Evolutionary conservation across 176 grass and related monocot genomes (phyloP), one percentile per base, ranked within the genome.

Genomic region (Juncus effusus): DNA sequence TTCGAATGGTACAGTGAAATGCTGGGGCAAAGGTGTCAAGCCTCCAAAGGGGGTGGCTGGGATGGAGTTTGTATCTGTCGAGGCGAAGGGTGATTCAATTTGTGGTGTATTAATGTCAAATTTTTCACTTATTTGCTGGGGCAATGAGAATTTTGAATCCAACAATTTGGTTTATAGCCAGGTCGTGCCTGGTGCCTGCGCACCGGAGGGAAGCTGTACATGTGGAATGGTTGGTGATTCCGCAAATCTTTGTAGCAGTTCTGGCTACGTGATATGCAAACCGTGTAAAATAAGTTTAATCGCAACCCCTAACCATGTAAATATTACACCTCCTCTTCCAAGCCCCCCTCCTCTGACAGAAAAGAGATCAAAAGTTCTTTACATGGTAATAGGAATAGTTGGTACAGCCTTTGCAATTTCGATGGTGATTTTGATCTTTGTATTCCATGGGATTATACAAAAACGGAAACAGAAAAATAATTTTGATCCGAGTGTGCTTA

Each of bases 71-170:
- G 35, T 84, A 0, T 42, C 85, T 36, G 65, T 97, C 55, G 80
- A 97, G 56, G 93, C 78, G 10, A 81, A 79, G 50, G 89, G 89
- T 72, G 77, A 82, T 59, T 51, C 80, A 3, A 82, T 97, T 3
- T 97, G 93, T 61, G 93, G 70, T 39, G 74, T 99, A 35, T 38
- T 84, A 15, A 51, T 6, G 38, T 36, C 7, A 55, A 78, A 90
- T 75, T 99, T 65, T 78, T 60, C 80, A 4, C 66, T 94, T 56
- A 52, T 81, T 16, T 99, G 95, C 64, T 99, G 95, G 95, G 95
- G 89, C 4, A 76, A 10, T 69, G 69, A 74, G n/a, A 63, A 60
- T 12, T 76, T 89, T 47, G 12, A 4, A 13, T 1, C 39, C 3
- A 68, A 64, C 2, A 60, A 67, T 13, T 10, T 79, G 11, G 62